Conservation (phyloP, 2,329 filamentous ascomycete species). For the Trichoderma sp. region DNA sequence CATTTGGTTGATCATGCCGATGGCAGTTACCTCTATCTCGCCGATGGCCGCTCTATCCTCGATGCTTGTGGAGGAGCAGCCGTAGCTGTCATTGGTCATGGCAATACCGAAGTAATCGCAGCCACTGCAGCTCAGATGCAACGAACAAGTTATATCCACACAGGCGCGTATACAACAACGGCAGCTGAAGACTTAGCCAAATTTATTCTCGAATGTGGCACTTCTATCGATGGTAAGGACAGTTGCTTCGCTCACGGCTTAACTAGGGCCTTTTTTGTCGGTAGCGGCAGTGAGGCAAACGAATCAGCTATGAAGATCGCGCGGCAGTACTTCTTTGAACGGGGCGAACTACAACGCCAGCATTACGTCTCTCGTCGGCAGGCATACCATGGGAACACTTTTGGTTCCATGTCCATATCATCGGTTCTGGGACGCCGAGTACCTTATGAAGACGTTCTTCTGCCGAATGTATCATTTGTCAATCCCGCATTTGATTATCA, state of each 20-base stretch:
- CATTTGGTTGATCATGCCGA: neutral
- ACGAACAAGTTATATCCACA: conserved; percentile 35
- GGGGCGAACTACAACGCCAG: conserved; percentile 32
- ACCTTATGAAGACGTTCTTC: neutral
- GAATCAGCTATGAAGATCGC: conserved; percentile 49
- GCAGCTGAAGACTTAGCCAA: conserved; percentile 34
- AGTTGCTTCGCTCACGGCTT: neutral
- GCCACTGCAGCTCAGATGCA: conserved; percentile 58
- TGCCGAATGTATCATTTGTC: neutral
- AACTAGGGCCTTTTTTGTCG: conserved; percentile 5
- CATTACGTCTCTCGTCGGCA: conserved; percentile 43
- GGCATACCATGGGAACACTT: conserved; percentile 22
- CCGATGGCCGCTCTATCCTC: neutral
- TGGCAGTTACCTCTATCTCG: conserved; percentile 36
- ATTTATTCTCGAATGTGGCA: conserved; percentile 26
- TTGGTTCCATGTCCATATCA: neutral
- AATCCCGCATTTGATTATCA: neutral
- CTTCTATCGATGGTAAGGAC: neutral
- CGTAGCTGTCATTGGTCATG: conserved; percentile 65
- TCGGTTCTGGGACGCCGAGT: neutral
- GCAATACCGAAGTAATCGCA: conserved; percentile 54
- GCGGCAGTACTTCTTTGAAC: conserved; percentile 46
- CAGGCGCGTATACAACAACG: conserved; percentile 29
- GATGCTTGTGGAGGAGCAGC: conserved; percentile 36
- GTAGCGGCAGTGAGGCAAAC: conserved; percentile 36